phyloP scores from a whole-genome alignment of 768 basidiomycete species.

The Mycena belliarum region DNA sequence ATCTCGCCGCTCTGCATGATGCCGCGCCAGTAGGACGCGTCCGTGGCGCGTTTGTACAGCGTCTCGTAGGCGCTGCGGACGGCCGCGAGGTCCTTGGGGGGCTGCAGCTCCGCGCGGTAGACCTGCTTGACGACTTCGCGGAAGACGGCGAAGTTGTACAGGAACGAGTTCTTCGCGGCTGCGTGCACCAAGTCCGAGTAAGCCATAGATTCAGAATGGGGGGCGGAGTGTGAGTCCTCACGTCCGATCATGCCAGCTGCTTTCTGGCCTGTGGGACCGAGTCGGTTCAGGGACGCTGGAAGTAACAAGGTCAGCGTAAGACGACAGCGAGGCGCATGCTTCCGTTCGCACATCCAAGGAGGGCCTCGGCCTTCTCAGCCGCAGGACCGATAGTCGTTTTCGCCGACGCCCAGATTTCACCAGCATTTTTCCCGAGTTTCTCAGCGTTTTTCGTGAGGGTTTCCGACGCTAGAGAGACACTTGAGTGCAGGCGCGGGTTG shows the following conservation, averaged over 20 bases:
- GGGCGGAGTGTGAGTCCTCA: conserved; percentile 26
- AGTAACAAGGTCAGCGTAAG: background rate
- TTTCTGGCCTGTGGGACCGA: conserved; percentile 53
- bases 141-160: conserved; percentile 78
- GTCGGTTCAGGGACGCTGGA: conserved; percentile 15
- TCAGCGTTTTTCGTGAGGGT: conserved; percentile 21
- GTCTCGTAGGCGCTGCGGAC: conserved; percentile 62
- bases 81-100: conserved; percentile 59
- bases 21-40: conserved; percentile 61
- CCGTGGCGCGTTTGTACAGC: conserved; percentile 62
- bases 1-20: conserved; percentile 64
- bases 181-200: conserved; percentile 18
- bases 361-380: conserved; percentile 43
- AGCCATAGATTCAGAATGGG: background rate
- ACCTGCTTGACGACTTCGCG: conserved; percentile 77
- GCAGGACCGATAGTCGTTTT: conserved; percentile 40
- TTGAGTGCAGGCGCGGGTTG: background rate
- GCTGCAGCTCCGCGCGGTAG: conserved; percentile 72
- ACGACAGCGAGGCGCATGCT: background rate
- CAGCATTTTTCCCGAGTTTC: conserved; percentile 19
- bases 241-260: conserved; percentile 57
- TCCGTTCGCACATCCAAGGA: conserved; percentile 51
- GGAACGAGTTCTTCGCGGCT: conserved; percentile 72
- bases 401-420: conserved; percentile 20
- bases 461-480: conserved; percentile 1